Evolutionary conservation across 2,329 filamentous ascomycete genomes (phyloP).

Genomic region (Fusarium ambrosium): DNA sequence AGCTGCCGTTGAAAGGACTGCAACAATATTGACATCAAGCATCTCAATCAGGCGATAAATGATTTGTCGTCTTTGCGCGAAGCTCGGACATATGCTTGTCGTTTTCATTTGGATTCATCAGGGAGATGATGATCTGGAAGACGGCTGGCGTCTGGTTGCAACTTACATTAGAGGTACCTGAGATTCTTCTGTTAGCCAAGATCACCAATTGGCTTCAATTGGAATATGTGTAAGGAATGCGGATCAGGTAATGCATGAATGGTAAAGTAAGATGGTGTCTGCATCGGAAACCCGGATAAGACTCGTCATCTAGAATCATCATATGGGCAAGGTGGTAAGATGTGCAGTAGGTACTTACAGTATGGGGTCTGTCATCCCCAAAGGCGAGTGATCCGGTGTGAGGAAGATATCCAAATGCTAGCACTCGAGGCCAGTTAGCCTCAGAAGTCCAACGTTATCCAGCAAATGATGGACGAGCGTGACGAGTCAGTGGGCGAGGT

Average conservation of each 20-base stretch:
- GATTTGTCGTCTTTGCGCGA: conserved; percentile 59
- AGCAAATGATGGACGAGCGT: conserved; percentile 25
- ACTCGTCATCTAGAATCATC: conserved; percentile 79
- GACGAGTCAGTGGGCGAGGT: conserved; percentile 93
- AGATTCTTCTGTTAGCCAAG: conserved; percentile 37
- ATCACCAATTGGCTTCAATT: conserved; percentile 20
- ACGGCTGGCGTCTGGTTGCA: conserved; percentile 14
- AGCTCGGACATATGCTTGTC: conserved; percentile 99
- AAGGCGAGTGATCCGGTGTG: not conserved
- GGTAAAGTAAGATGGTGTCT: conserved; percentile 75
- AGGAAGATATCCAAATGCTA: conserved; percentile 10
- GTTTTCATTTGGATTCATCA: conserved; percentile 89
- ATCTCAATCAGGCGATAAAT: conserved; percentile 53
- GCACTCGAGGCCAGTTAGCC: conserved; percentile 42
- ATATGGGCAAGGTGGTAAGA: conserved; percentile 49
- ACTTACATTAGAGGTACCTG: conserved; percentile 44
- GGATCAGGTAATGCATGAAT: conserved; percentile 77
- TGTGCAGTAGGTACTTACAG: conserved; percentile 35
- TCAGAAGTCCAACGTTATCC: conserved; percentile 21
- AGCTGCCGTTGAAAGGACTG: conserved; percentile 26
- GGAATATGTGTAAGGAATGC: conserved; percentile 20
- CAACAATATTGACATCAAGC: conserved; percentile 28
- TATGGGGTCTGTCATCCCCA: not conserved
- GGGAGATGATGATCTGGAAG: conserved; percentile 49
- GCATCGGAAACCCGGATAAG: conserved; percentile 81